Evolutionary conservation across 1,284 basidiomycete species (phyloP).

Genomic region (Trametes pubescens): DNA sequence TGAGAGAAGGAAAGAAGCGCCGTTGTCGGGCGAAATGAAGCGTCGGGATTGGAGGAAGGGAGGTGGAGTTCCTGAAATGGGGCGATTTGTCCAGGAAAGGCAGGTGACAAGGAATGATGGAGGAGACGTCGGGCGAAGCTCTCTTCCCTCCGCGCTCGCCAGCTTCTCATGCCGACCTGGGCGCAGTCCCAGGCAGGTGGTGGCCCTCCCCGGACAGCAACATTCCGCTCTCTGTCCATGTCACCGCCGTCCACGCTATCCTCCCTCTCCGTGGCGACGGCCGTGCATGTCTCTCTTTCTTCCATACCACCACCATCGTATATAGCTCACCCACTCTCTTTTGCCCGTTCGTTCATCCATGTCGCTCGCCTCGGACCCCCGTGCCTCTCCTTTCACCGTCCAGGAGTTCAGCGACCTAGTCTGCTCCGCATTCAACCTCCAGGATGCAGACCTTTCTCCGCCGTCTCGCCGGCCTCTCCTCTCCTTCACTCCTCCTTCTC

Average conservation of each 20-base stretch:
- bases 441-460: constrained; percentile 19
- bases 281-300: constrained; percentile 27
- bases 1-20: constrained; percentile 23
- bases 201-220: constrained; percentile 12
- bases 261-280: constrained; percentile 5
- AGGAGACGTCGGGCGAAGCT: constrained; percentile 27
- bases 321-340: constrained; percentile 28
- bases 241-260: constrained; percentile 1
- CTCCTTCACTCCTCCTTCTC: constrained; percentile 28
- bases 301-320: constrained; percentile 33
- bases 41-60: constrained; percentile 14
- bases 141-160: constrained; percentile 14
- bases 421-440: constrained; percentile 35
- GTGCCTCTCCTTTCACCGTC: constrained; percentile 34
- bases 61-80: constrained; percentile 8
- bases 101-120: constrained; percentile 30
- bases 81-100: constrained; percentile 26
- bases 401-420: constrained; percentile 39
- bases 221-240: constrained; percentile 20
- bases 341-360: constrained; percentile 24
- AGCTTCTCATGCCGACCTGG: constrained; percentile 8
- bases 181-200: not conserved
- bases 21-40: constrained; percentile 15
- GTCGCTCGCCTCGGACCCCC: constrained; percentile 26
- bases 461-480: constrained; percentile 22